Conservation (phyloP, 2,329 filamentous ascomycete species). For the Colletotrichum echinochloae region DNA sequence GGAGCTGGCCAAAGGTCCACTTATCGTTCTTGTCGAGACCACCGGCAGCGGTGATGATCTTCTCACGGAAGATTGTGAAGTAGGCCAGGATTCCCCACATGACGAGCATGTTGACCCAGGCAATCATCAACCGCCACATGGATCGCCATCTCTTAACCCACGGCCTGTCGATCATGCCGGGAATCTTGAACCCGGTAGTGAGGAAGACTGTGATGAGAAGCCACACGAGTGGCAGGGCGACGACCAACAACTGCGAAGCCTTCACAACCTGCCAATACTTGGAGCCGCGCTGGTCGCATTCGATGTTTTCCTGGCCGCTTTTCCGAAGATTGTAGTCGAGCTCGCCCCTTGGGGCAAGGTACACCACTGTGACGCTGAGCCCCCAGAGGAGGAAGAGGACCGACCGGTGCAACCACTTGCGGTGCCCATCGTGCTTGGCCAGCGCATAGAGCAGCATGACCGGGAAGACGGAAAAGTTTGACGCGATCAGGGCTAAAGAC, state of each 20-base stretch:
- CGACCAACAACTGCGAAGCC: slow-evolving; percentile 30
- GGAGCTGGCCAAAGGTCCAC: slow-evolving; percentile 50
- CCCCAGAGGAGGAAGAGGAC: slow-evolving; percentile 33
- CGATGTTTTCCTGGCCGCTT: slow-evolving; percentile 31
- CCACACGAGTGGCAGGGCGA: slow-evolving; percentile 29
- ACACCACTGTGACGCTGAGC: slow-evolving; percentile 30
- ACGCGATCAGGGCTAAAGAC: slow-evolving; percentile 27
- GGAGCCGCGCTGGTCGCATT: slow-evolving; percentile 36
- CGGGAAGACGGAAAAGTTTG: slow-evolving; percentile 37
- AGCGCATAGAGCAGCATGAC: slow-evolving; percentile 38
- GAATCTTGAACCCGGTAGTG: slow-evolving; percentile 30
- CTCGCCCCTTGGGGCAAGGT: slow-evolving; percentile 28
- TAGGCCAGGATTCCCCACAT: slow-evolving; percentile 48
- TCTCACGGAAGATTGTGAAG: slow-evolving; percentile 45
- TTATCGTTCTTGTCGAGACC: slow-evolving; percentile 42
- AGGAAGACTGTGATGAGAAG: slow-evolving; percentile 20
- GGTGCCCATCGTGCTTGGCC: slow-evolving; percentile 35
- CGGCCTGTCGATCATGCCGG: slow-evolving; percentile 24
- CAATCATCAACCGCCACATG: slow-evolving; percentile 31
- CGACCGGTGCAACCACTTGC: slow-evolving; percentile 36
- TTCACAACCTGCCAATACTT: slow-evolving; percentile 38
- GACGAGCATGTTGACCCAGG: slow-evolving; percentile 38
- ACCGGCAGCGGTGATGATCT: slow-evolving; percentile 37
- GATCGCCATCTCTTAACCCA: slow-evolving; percentile 24
- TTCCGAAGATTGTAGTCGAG: slow-evolving; percentile 27